Percentiles rank a stretch among this genome's conserved stretches.
These are phyloP conservation scores for Xylariaceae sp. DNA, from an alignment of 2,329 filamentous ascomycete species.

Conservation along the genomic window DNA sequence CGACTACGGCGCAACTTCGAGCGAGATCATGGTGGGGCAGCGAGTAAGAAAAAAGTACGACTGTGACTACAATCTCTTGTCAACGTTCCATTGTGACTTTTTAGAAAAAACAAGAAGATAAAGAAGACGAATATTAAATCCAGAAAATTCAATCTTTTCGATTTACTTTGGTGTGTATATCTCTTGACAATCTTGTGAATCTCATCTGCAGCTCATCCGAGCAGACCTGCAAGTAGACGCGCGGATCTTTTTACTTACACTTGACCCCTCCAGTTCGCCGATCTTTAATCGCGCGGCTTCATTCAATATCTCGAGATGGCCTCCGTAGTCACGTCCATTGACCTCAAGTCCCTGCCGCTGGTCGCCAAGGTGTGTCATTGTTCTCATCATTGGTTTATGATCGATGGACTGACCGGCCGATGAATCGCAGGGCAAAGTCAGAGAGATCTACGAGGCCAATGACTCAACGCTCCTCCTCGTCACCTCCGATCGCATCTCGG, in stretches of 20 bases:
- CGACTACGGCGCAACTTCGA: background rate
- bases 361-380: constrained; percentile 18
- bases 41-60: background rate
- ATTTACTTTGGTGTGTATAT: background rate
- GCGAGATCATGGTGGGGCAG: background rate
- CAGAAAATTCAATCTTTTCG: too few relatives aligned
- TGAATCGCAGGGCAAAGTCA: constrained; percentile 56
- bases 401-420: background rate
- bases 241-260: background rate
- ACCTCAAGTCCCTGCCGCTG: constrained; percentile 16
- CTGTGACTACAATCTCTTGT: background rate
- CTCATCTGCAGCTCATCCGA: background rate
- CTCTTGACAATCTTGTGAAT: background rate
- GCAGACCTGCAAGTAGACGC: background rate
- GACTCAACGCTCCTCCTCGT: constrained; percentile 71
- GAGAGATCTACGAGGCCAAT: constrained; percentile 73
- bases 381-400: background rate
- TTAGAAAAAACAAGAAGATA: background rate
- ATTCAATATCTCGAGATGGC: constrained; percentile 9
- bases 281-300: background rate
- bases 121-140: too few relatives aligned
- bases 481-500: constrained; percentile 85
- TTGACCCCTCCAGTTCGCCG: background rate
- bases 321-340: constrained; percentile 15
- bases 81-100: background rate